Evolutionary conservation across 2,329 filamentous ascomycete species (phyloP).

Genomic region (Hyphodiscus sp.): DNA sequence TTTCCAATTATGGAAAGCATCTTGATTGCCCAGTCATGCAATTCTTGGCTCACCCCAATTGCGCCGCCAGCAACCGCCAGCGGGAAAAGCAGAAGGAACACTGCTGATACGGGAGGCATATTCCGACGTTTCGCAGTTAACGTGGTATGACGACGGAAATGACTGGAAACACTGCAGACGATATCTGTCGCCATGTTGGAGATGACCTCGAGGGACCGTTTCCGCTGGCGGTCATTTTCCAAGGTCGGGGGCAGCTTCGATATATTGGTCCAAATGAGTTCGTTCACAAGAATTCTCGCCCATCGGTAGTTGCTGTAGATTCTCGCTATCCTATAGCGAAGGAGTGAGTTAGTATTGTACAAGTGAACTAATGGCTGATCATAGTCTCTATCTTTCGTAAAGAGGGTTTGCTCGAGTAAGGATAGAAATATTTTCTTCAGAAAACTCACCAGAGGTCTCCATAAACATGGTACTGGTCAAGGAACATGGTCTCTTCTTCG

Average conservation of each 20-base stretch:
- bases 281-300: conserved; percentile 20
- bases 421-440: not conserved
- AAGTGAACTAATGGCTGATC: not conserved
- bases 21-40: conserved; percentile 16
- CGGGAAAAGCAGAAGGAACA: conserved; percentile 19
- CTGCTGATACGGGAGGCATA: conserved; percentile 11
- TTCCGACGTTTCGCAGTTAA: not conserved
- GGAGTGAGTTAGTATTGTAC: not conserved
- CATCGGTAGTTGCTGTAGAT: conserved; percentile 22
- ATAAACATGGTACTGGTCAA: conserved; percentile 16
- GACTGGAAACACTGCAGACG: conserved; percentile 16
- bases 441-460: conserved; percentile 16
- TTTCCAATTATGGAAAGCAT: conserved; percentile 19
- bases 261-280: conserved; percentile 16
- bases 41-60: conserved; percentile 15
- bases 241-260: conserved; percentile 2
- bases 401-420: not conserved
- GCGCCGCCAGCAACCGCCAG: conserved; percentile 18
- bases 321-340: conserved; percentile 6
- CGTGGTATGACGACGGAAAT: conserved; percentile 6
- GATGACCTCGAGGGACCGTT: conserved; percentile 12
- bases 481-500: conserved; percentile 5
- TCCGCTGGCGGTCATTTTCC: conserved; percentile 9
- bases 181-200: conserved; percentile 18
- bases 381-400: not conserved